Evolutionary conservation across 1,284 basidiomycete species (phyloP).

Genomic region (Cryptococcus neoformans): DNA sequence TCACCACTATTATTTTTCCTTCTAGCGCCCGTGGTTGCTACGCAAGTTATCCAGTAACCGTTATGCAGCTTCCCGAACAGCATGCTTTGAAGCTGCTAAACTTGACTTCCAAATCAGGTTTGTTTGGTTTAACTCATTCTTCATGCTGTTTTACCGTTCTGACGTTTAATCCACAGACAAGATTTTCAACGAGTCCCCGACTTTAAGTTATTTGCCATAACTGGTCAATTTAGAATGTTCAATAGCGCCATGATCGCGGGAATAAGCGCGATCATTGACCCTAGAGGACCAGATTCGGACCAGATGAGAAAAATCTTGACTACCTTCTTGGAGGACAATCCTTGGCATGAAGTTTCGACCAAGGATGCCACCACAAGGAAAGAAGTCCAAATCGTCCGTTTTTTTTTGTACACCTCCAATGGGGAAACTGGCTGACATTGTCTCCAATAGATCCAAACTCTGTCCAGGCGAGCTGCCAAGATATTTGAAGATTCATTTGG

Average conservation of each 20-base stretch:
- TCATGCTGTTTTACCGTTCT: too few species aligned
- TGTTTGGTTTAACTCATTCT: too few species aligned
- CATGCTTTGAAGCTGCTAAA: constrained; percentile 47
- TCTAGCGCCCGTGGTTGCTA: constrained; percentile 44
- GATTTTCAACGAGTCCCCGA: constrained; percentile 41
- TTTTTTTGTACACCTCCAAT: not conserved
- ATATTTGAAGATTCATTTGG: constrained; percentile 44
- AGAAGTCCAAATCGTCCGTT: constrained; percentile 45
- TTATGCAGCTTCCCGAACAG: constrained; percentile 41
- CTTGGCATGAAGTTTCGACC: constrained; percentile 34
- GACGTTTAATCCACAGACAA: constrained; percentile 8
- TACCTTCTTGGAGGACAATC: constrained; percentile 47
- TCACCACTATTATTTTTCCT: not conserved
- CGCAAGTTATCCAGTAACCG: constrained; percentile 41
- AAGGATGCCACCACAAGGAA: constrained; percentile 49
- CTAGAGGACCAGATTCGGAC: constrained; percentile 42
- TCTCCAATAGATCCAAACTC: constrained; percentile 39
- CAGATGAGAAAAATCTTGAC: constrained; percentile 46
- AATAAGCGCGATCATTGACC: constrained; percentile 49
- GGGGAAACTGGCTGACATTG: not conserved
- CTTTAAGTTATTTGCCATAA: constrained; percentile 25
- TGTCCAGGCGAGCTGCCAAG: constrained; percentile 44
- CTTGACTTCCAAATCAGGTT: constrained; percentile 44
- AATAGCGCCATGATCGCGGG: constrained; percentile 51
- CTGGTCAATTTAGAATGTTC: constrained; percentile 47